Conservation (phyloP, 345 rosid species). For the Theobroma cacao region DNA sequence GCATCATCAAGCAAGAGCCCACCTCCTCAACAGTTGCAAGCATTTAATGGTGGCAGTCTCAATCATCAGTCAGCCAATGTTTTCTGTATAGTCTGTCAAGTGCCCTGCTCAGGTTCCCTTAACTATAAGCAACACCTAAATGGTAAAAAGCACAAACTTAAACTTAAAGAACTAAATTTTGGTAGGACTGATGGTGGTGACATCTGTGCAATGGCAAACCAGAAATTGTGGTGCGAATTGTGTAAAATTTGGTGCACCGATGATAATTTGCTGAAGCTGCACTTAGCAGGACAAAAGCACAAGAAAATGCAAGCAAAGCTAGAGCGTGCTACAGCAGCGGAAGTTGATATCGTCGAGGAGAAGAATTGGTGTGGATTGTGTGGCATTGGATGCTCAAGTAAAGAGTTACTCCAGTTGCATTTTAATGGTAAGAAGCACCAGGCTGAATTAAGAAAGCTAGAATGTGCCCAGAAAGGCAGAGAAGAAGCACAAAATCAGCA, state of each 20-base stretch:
- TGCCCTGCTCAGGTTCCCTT: conserved; percentile 11
- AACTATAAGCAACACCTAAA: conserved; percentile 21
- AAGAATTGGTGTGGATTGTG: conserved; percentile 10
- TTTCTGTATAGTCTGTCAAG: conserved; percentile 25
- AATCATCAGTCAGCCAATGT: not conserved
- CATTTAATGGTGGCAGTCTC: not conserved
- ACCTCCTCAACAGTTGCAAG: not conserved
- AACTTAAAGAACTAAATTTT: conserved; percentile 5
- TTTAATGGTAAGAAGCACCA: conserved; percentile 15
- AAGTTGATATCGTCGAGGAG: not conserved
- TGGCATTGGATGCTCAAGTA: conserved; percentile 20
- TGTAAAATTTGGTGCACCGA: conserved; percentile 25
- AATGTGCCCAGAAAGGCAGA: not conserved
- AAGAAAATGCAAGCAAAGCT: not conserved
- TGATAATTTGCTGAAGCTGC: conserved; percentile 8
- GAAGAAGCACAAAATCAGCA: not conserved
- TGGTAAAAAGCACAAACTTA: conserved; percentile 26
- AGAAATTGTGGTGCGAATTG: conserved; percentile 5
- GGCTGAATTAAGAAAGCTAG: not conserved
- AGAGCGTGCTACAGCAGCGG: not conserved
- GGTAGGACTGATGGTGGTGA: not conserved
- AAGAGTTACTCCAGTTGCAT: conserved; percentile 12
- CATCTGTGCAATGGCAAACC: not conserved
- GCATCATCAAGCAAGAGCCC: not conserved
- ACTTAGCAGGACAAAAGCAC: conserved; percentile 21